Evolutionary conservation across 257 asterid genomes (phyloP), one percentile per base, ranked within the genome.

Genomic region (Solanum phureja): DNA sequence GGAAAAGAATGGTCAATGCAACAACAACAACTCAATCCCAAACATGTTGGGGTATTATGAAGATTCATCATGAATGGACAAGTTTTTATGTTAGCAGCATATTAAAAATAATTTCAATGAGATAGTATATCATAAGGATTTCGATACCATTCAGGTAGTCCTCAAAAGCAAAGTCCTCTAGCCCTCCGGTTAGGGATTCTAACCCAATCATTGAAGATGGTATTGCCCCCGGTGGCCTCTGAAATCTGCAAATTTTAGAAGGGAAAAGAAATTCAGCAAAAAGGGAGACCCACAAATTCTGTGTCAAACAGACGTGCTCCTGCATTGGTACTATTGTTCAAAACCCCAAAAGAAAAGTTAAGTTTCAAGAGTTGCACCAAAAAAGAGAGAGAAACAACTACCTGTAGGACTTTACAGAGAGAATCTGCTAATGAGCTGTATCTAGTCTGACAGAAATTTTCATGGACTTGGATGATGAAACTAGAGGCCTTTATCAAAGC

Each of bases 151-250:
- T 95, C 56, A 96, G 95, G 88, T 94, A 96, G 89, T 96, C 98
- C 87, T 94, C 98, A 84, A 95, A 94, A 56, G 95, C 98, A 89
- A 96, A 93, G 91, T 86, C 93, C 79, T 96, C 98, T 92, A 96
- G 79, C 74, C 89, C 89, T 87, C 98, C 98, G 10, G 96, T 92
- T 83, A 93, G 79, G 91, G 98, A 95, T 88, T 96, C 98, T 82
- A 93, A 87, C n/a, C 98, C 98, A 90, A 96, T 87, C 88, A 91
- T 92, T n/a, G 99, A 95, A 49, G 99, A 97, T 79, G 98, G 92
- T 88, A 95, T 93, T 71, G 93, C 93, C 84, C 98, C 98, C 37
- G 94, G 87, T 85, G 98, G 98, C 92, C 99, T 93, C 82, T 95
- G 98, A 91, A 97, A 95, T 89, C 98, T 95, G 92, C 83, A 86